Conservation (phyloP, 352 stramenopile genomes). For the Phytopythium oedochilum region DNA sequence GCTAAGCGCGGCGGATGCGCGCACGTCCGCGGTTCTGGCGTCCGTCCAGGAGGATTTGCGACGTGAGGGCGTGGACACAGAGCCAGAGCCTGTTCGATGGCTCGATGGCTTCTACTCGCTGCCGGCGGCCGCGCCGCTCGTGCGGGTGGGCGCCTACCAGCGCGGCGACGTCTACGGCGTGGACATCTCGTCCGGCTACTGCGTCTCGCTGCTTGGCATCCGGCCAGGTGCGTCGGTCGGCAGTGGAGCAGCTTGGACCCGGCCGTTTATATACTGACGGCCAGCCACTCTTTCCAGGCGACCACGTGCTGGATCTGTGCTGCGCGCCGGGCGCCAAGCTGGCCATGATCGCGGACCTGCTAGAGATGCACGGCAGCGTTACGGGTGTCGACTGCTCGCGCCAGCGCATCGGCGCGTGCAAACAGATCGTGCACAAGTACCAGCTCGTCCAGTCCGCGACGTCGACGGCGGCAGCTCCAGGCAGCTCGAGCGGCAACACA, state of each 20-base stretch:
- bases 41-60: slow-evolving; percentile 3
- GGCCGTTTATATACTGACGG: too few relatives aligned
- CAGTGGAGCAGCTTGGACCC: background rate
- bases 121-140: slow-evolving; percentile 36
- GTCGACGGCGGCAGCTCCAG: too few relatives aligned
- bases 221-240: slow-evolving; percentile 26
- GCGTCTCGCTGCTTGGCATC: slow-evolving; percentile 53
- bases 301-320: slow-evolving; percentile 93
- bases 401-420: slow-evolving; percentile 77
- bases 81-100: slow-evolving; percentile 32
- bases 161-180: slow-evolving; percentile 73
- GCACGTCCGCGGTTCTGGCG: background rate
- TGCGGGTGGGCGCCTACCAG: slow-evolving; percentile 40
- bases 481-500: too few relatives aligned
- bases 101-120: slow-evolving; percentile 64
- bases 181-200: slow-evolving; percentile 75
- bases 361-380: slow-evolving; percentile 52
- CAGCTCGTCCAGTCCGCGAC: slow-evolving; percentile 45
- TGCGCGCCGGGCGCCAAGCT: slow-evolving; percentile 92
- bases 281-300: slow-evolving; percentile 16
- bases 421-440: slow-evolving; percentile 92
- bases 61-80: background rate
- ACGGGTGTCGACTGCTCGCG: slow-evolving; percentile 88
- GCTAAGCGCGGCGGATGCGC: too few relatives aligned
- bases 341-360: slow-evolving; percentile 87